Percentiles rank a stretch among this genome's conserved stretches.
Conservation (phyloP, 164 flowering plant species). For the Sedum album region DNA sequence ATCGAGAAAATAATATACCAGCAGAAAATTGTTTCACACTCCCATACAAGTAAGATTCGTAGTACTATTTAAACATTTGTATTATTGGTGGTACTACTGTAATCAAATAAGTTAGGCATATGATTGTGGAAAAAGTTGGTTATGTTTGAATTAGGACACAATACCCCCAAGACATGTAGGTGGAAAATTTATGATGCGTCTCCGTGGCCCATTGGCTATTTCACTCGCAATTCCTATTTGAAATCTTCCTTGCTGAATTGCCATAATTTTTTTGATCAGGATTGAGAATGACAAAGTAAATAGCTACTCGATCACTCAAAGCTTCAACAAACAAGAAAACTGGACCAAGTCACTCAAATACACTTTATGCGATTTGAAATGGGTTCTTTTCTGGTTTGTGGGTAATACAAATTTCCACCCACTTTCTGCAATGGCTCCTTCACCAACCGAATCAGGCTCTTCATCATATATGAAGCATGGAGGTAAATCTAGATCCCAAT, state of each 20-base stretch:
- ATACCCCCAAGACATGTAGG: not conserved
- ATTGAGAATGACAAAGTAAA: slow-evolving; percentile 95
- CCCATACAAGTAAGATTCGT: slow-evolving; percentile 74
- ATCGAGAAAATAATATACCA: slow-evolving; percentile 81
- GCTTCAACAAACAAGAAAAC: slow-evolving; percentile 94
- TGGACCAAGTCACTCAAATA: slow-evolving; percentile 99
- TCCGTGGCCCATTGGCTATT: too few species aligned
- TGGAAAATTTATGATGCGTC: not conserved
- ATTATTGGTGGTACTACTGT: not conserved
- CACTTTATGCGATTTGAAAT: slow-evolving; percentile 60
- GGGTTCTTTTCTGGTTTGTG: not conserved
- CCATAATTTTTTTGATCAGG: slow-evolving; percentile 33
- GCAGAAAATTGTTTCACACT: slow-evolving; percentile 81
- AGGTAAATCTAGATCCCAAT: slow-evolving; percentile 24
- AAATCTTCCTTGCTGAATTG: not conserved
- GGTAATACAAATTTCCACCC: slow-evolving; percentile 82
- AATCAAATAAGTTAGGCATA: not conserved
- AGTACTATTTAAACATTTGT: not conserved
- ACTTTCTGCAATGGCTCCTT: slow-evolving; percentile 20
- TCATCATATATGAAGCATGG: slow-evolving; percentile 33
- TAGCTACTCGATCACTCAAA: slow-evolving; percentile 77
- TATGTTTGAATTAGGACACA: not conserved
- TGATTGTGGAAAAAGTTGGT: not conserved
- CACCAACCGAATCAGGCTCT: not conserved
- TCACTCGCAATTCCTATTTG: not conserved